Evolutionary conservation across 495 filamentous ascomycete genomes (phyloP), one percentile per base, ranked within the genome.

Genomic region (Sphaerosporella brunnea): DNA sequence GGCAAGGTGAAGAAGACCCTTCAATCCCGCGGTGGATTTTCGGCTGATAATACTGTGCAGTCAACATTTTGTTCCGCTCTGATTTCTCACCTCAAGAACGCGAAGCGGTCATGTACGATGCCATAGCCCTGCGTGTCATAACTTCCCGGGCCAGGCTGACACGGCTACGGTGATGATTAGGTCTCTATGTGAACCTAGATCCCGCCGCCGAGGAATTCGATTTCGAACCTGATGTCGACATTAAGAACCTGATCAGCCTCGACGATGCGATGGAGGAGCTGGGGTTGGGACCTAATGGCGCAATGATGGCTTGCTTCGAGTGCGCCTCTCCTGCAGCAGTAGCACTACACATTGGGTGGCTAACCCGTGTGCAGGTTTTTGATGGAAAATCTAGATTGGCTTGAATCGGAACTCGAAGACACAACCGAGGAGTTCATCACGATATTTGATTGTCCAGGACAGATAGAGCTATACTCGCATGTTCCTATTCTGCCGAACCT

Each of bases 261-360:
- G 82, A 93, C 58, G 90, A 97, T 76, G 90, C 93, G 21, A 97
- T 97, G 90, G 90, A 95, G 48, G 90, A 96, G 66, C 74, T 94
- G 72, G 73, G 75, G 36, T 72, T 95, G 4, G 90, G 90, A 3
- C 90, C 90, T 21, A 97, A 97, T 58, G 90, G 90, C 30, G 90
- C 87, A 5, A 71, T 97, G 23, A 93, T 97, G 59, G 94, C 90
- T 71, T 97, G 90, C 66, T 95, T 97, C 68, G 90, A 97, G 63
- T 78, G 49, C 25, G 60, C 50, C 23, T 24, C 30, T 23, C 35
- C 25, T n/a, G n/a, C n/a, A n/a, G n/a, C n/a, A n/a, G n/a, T n/a
- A n/a, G n/a, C n/a, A n/a, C n/a, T n/a, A n/a, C n/a, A n/a, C n/a
- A n/a, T n/a, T n/a, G n/a, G n/a, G n/a, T n/a, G n/a, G n/a, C n/a